A percentile compares a stretch with the other conserved stretches of the same genome.
These are phyloP conservation scores for Phialemoniopsis sp. DNA, from an alignment of 2,329 filamentous ascomycete genomes.

Conservation along the genomic window DNA sequence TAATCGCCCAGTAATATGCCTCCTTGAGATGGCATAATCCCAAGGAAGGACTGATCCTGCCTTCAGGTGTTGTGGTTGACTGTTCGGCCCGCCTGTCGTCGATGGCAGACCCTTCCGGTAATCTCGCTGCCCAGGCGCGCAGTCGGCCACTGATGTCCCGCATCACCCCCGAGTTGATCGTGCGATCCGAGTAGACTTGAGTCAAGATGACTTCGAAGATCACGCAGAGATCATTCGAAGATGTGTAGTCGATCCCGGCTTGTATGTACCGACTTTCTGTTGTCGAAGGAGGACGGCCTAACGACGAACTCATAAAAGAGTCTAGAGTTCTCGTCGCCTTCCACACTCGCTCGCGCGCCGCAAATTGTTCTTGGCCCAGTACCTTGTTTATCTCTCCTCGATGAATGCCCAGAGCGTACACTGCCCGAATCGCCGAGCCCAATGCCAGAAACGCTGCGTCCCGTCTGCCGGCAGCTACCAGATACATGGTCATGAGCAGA, in stretches of 20 bases:
- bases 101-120: constrained; percentile 8
- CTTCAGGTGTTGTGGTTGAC: constrained; percentile 11
- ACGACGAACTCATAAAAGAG: constrained; percentile 24
- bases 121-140: constrained; percentile 16
- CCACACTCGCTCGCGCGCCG: constrained; percentile 23
- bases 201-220: constrained; percentile 30
- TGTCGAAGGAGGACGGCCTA: constrained; percentile 25
- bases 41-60: constrained; percentile 15
- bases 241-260: constrained; percentile 14
- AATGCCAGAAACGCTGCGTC: too few relatives aligned
- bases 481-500: too few relatives aligned
- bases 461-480: too few relatives aligned
- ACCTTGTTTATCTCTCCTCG: constrained; percentile 20
- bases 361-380: constrained; percentile 17
- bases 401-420: too few relatives aligned
- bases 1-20: constrained; percentile 32
- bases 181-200: constrained; percentile 26
- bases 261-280: constrained; percentile 18
- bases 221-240: constrained; percentile 23
- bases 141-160: constrained; percentile 19
- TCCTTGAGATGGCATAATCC: constrained; percentile 25
- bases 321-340: constrained; percentile 24
- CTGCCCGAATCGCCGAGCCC: too few relatives aligned
- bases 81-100: constrained; percentile 11
- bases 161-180: constrained; percentile 16